Base-by-base conservation (phyloP, 805 yeast species). In the Wickerhamomyces rabaulensis region DNA sequence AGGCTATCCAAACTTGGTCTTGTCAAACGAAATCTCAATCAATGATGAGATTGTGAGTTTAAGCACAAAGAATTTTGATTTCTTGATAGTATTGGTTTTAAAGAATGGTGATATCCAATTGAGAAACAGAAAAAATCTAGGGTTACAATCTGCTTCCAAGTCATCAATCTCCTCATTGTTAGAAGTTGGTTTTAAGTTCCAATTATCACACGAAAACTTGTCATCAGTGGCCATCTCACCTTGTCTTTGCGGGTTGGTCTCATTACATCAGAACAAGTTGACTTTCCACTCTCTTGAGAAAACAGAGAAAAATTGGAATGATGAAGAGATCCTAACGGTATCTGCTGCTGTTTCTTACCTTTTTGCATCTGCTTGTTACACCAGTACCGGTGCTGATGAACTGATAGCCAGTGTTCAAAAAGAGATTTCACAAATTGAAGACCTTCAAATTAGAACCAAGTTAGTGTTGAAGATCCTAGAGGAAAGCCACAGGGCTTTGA, bases 401-500 rank as follows among this genome's bases (percentile, higher is more conserved):
- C 62, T 89, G 45, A 66, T 84, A 35, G 74, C 77, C 1, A 67
- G 84, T 2, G 71, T 82, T 15, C 79, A 79, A 55, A 52, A 61
- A 1, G 82, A 80, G 49, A 53, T 80, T 6, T 62, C 61, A 16
- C 48, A 60, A 26, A 42, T 58, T 31, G 25, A 54, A 21, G 47
- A 62, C 36, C 46, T 60, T 22, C 49, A 60, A 19, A 42, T 51
- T 31, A 56, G 70, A 12, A 59, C 59, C 47, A 58, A 65, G 54
- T 70, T 71, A 35, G 68, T 63, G 55, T 62, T 63, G 9, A 65
- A 76, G 1, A 64, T 84, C 3, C 60, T 84, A 16, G 70, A 76
- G 45, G 96, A 89, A 59, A 73, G 83, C 2, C 95, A 88, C 58
- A 66, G 81, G n/a, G 82, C 94, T 1, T 75, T 89, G 50, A 84